Base-by-base conservation (phyloP, 805 yeast genomes). In the Ogataea pini region DNA sequence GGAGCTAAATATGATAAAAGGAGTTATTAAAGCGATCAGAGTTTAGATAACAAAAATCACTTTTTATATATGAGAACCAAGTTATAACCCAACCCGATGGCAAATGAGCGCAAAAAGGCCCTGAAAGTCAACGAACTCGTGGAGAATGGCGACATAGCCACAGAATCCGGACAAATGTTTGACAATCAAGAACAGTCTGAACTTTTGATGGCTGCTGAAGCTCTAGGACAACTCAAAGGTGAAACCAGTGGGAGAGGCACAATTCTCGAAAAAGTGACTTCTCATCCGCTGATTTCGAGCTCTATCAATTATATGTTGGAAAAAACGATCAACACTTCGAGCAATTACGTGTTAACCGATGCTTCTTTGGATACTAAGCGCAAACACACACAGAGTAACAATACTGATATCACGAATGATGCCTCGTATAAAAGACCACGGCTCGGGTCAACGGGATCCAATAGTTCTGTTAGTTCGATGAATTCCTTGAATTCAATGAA, bases 281-380 rank as follows among this genome's bases (percentile, higher is more conserved):
- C 71, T 0, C 68, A 68, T 50, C 73, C 73, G 1, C 44, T 69
- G 6, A 69, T 69, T 1, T 65, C 72, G 4, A 61, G 59, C 38
- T 67, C 72, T 0, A 67, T 69, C 48, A 65, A 58, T 40, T 68
- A 65, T 46, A 68, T 69, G 60, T 53, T 69, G 33, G 72, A 69
- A 49, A 67, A 62, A 40, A 69, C 69, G 1, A 65, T 67, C 14
- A 52, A 58, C 33, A 55, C 62, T 5, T 64, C 70, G 7, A 61
- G 56, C 47, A 56, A 51, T 42, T 54, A 61, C 28, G 52, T 65
- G 2, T 27, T 53, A 13, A 42, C 52, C 22, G 54, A 50, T 36
- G 54, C 42, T 7, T 34, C 50, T 25, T 27, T 39, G 33, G 42
- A 39, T 24, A 51, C 48, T 27, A 59, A 56, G 40, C 47, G 61